Evolutionary conservation across 2,329 filamentous ascomycete species (phyloP).

Genomic region (Ilyonectria destructans): DNA sequence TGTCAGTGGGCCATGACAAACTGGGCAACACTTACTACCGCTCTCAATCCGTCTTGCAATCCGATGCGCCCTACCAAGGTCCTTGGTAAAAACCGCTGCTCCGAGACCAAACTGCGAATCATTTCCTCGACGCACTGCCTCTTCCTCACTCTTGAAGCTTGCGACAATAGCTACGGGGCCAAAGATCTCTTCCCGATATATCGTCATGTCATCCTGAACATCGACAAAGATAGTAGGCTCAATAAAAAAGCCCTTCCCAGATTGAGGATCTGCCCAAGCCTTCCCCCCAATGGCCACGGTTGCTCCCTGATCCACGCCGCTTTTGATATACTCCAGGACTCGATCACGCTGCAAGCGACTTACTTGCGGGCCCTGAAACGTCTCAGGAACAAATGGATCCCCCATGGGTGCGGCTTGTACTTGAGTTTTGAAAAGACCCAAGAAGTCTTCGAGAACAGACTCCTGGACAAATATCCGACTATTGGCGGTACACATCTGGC

Average conservation of each 20-base stretch:
- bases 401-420: not conserved
- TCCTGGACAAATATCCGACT: not conserved
- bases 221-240: conserved; percentile 1
- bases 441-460: not conserved
- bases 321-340: not conserved
- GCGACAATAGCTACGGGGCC: not conserved
- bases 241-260: conserved; percentile 4
- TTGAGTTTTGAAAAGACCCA: not conserved
- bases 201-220: not conserved
- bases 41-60: not conserved
- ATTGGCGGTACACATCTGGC: not conserved
- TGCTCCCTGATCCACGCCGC: not conserved
- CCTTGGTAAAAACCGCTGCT: not conserved
- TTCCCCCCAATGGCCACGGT: not conserved
- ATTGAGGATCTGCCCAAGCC: not conserved
- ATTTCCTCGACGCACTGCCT: not conserved
- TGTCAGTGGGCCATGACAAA: too few relatives aligned
- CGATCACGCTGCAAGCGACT: not conserved
- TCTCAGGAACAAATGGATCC: not conserved
- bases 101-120: not conserved
- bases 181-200: conserved; percentile 2
- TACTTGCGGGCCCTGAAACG: conserved; percentile 4
- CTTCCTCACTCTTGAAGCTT: not conserved
- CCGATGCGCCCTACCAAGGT: not conserved
- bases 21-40: too few relatives aligned